A percentile compares a stretch with the other conserved stretches of the same genome.
phyloP scores from a whole-genome alignment of 164 flowering plant genomes.

The Buxus sempervirens region DNA sequence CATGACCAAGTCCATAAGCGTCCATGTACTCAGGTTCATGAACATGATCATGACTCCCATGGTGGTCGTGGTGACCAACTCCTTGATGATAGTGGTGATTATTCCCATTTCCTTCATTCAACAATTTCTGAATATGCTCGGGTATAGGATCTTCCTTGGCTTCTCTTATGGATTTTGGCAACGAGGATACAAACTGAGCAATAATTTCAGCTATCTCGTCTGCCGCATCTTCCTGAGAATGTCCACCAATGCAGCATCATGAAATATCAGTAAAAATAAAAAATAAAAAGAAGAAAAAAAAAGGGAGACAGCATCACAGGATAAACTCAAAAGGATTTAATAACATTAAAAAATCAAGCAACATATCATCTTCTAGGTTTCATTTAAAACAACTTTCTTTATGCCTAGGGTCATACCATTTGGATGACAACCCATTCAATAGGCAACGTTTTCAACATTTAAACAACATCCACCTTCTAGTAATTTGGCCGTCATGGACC shows the following conservation, averaged over 20 bases:
- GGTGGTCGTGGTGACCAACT: constrained; percentile 26
- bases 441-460: too few relatives aligned
- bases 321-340: background rate
- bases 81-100: constrained; percentile 32
- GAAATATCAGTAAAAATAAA: background rate
- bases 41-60: constrained; percentile 35
- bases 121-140: constrained; percentile 55
- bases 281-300: too few relatives aligned
- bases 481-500: too few relatives aligned
- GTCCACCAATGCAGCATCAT: constrained; percentile 1
- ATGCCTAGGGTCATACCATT: too few relatives aligned
- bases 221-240: constrained; percentile 56
- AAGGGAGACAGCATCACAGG: background rate
- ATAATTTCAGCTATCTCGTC: constrained; percentile 64
- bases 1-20: constrained; percentile 70
- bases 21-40: constrained; percentile 48
- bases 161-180: constrained; percentile 52
- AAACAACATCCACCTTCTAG: too few relatives aligned
- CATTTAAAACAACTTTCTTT: too few relatives aligned
- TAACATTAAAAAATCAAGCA: too few relatives aligned
- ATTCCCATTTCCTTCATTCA: constrained; percentile 43
- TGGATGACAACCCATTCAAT: too few relatives aligned
- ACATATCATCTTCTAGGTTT: background rate
- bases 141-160: constrained; percentile 62
- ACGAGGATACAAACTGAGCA: constrained; percentile 51